A percentile compares a stretch with the other conserved stretches of the same genome.
Conservation (phyloP, 768 basidiomycete species). For the Dacryopinax spathularia region DNA sequence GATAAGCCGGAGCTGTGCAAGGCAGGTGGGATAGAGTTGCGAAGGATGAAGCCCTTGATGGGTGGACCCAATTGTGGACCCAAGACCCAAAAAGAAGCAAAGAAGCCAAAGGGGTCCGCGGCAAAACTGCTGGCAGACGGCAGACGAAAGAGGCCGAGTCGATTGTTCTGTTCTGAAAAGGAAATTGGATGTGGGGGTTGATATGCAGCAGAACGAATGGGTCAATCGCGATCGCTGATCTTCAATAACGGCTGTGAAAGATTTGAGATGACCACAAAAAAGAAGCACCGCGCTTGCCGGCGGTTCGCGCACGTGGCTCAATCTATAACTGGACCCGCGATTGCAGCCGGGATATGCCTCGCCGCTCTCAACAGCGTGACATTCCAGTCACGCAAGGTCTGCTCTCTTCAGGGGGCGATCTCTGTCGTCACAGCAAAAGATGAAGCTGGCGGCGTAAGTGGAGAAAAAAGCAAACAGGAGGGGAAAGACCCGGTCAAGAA, state of each 20-base stretch:
- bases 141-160: too few species aligned
- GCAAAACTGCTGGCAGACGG: too few species aligned
- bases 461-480: background rate
- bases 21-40: conserved; percentile 4
- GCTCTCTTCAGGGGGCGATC: background rate
- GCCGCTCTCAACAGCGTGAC: background rate
- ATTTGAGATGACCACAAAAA: background rate
- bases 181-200: background rate
- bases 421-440: background rate
- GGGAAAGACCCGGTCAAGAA: background rate
- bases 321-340: background rate
- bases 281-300: background rate
- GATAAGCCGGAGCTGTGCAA: background rate
- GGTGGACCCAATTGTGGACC: conserved; percentile 5
- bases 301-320: background rate
- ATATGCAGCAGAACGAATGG: background rate
- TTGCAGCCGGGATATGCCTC: background rate
- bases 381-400: background rate
- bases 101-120: too few species aligned
- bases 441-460: background rate
- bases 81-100: conserved; percentile 1
- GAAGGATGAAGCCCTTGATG: background rate
- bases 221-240: background rate
- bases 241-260: background rate
- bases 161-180: too few species aligned